Percentiles rank a stretch among this genome's conserved stretches.
These are phyloP conservation scores for Cladosporium velox DNA, from an alignment of 2,329 filamentous ascomycete genomes.

Conservation along the genomic window DNA sequence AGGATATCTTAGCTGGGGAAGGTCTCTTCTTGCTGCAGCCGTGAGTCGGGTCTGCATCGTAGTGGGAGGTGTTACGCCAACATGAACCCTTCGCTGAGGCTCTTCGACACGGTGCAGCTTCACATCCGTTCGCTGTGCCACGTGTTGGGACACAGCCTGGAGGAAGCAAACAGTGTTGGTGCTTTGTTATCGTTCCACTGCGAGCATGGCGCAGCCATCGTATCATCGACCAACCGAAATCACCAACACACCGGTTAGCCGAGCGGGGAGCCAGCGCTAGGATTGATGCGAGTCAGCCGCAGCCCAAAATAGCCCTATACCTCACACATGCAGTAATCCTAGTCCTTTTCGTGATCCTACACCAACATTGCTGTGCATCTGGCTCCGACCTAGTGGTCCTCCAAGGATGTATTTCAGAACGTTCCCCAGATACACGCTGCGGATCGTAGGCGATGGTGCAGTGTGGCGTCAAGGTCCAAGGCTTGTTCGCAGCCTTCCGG, in stretches of 20 bases:
- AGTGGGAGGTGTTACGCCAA: neutral
- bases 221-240: neutral
- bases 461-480: slow-evolving; percentile 7
- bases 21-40: neutral
- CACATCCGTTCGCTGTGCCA: neutral
- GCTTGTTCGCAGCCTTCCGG: slow-evolving; percentile 11
- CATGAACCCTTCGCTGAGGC: neutral
- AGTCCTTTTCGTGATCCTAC: slow-evolving; percentile 3
- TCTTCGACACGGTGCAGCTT: neutral
- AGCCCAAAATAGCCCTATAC: slow-evolving; percentile 10
- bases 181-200: neutral
- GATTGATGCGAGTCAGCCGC: slow-evolving; percentile 8
- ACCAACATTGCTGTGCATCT: slow-evolving; percentile 12
- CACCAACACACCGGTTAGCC: neutral
- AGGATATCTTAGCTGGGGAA: neutral
- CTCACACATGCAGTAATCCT: slow-evolving; percentile 5
- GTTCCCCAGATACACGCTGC: slow-evolving; percentile 4
- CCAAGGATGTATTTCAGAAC: neutral
- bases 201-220: neutral
- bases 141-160: neutral
- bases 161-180: slow-evolving; percentile 9
- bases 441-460: neutral
- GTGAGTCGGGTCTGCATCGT: no score
- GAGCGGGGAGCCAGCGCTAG: slow-evolving; percentile 3
- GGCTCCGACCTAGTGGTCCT: neutral